phyloP scores from a whole-genome alignment of 2,329 filamentous ascomycete genomes.

The Zarea fungicola region DNA sequence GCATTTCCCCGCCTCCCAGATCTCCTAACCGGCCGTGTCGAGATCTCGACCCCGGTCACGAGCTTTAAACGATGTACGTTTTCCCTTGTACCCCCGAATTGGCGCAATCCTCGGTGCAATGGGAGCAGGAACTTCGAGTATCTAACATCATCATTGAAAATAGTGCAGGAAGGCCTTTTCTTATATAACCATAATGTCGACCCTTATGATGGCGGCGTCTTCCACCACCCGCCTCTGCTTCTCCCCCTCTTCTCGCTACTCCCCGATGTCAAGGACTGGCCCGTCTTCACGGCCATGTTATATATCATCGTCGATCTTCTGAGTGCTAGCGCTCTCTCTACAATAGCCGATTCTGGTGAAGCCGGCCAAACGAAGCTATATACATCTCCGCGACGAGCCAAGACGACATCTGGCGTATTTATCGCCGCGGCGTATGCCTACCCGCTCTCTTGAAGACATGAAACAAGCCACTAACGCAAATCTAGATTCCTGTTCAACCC shows the following conservation, averaged over 20 bases:
- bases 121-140: neutral
- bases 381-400: slow-evolving; percentile 69
- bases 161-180: slow-evolving; percentile 94
- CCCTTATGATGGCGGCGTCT: slow-evolving; percentile 90
- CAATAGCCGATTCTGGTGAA: slow-evolving; percentile 77
- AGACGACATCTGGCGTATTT: slow-evolving; percentile 67
- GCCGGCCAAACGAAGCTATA: slow-evolving; percentile 69
- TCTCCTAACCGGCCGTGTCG: slow-evolving; percentile 82
- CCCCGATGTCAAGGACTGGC: slow-evolving; percentile 60
- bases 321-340: slow-evolving; percentile 71
- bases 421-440: slow-evolving; percentile 69
- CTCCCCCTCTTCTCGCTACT: slow-evolving; percentile 88
- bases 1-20: slow-evolving; percentile 79
- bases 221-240: slow-evolving; percentile 77
- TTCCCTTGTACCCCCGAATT: neutral
- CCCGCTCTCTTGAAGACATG: neutral
- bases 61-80: slow-evolving; percentile 92
- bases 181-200: slow-evolving; percentile 95
- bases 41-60: slow-evolving; percentile 93
- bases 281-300: slow-evolving; percentile 71
- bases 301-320: slow-evolving; percentile 78
- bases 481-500: slow-evolving; percentile 86
- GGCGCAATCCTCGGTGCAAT: neutral
- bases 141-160: slow-evolving; percentile 11
- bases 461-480: slow-evolving; percentile 8